A percentile compares a stretch with the other conserved stretches of the same genome.
These are phyloP conservation scores for Spinacia oleracea DNA, from an alignment of 179 eudicot species.

Conservation along the genomic window DNA sequence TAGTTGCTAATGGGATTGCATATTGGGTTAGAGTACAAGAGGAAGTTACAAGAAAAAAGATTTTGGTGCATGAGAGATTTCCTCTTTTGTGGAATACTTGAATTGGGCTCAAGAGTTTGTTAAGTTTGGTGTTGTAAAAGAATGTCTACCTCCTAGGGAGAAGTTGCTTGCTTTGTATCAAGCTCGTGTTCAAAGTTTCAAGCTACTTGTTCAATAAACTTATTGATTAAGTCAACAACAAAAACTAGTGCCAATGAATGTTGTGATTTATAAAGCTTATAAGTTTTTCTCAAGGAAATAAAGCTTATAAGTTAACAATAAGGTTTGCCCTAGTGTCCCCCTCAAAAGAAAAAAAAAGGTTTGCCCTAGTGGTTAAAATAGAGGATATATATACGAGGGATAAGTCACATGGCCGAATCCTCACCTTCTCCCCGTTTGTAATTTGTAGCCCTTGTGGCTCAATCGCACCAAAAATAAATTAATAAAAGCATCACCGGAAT, in stretches of 20 bases:
- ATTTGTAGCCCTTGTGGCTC: too few species aligned
- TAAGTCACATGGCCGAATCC: too few species aligned
- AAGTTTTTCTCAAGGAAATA: too few species aligned
- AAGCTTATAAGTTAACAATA: too few species aligned
- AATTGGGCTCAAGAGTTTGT: conserved; percentile 11
- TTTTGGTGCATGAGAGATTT: not conserved
- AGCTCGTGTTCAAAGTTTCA: not conserved
- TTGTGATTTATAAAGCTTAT: too few species aligned
- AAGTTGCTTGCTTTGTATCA: conserved; percentile 12
- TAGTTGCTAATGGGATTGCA: conserved; percentile 16
- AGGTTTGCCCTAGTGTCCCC: too few species aligned
- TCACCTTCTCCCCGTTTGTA: too few species aligned
- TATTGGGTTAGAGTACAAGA: conserved; percentile 22
- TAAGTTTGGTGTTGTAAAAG: not conserved
- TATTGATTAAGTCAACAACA: not conserved
- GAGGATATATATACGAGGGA: too few species aligned
- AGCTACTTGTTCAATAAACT: not conserved
- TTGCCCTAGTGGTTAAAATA: too few species aligned
- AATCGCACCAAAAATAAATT: too few species aligned
- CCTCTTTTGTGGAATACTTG: not conserved
- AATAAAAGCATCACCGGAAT: too few species aligned
- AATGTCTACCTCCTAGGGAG: conserved; percentile 2
- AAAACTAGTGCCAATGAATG: not conserved
- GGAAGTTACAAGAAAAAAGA: not conserved
- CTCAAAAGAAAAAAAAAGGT: too few species aligned